Base-by-base conservation (phyloP, 1,284 basidiomycete genomes). In the Ustilago nuda region DNA sequence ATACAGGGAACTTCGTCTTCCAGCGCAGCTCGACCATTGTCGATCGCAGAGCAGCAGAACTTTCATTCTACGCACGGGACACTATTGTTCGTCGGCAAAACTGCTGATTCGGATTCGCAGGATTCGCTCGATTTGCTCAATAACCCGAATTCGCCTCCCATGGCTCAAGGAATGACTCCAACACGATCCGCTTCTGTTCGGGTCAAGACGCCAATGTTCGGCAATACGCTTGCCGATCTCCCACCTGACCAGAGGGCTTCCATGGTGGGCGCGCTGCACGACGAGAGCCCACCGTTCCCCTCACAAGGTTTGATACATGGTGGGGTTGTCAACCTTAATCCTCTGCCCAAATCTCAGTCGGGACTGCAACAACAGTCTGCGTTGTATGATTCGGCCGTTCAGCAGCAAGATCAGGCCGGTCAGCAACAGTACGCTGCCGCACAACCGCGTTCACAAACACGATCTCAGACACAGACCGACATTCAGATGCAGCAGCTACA, bases 131-230 rank as follows among this genome's bases (percentile, higher is more conserved):
- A 66, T 35, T 13, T 48, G 27, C 60, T 56, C 57, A 45, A 45
- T 15, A 39, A 55, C 5, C 62, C 52, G 30, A 17, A 41, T 11
- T 54, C 54, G n/a, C 55, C 50, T 3, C 53, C 46, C 32, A 32
- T 35, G 12, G 35, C 30, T 12, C 56, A 62, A 23, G 48, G 37
- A 17, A 15, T n/a, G 11, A 36, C 63, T 13, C 59, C 62, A 0
- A 39, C 62, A 13, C 61, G 69, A 9, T 66, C 69, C 15, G 69
- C 63, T 0, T 66, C 63, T 11, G 69, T 71, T 15, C 50, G 69
- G 2, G 63, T 58, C 59, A 71, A 71, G 55, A 71, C 63, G 43
- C 69, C 69, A 17, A 57, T 71, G 35, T 66, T 62, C 43, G 69
- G 69, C 33, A 71, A 64, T 17, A 66, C 69, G 36, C 48, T 66